Conservation (phyloP, 202 grass and related monocot genomes). For the Hordeum pubiflorum region DNA sequence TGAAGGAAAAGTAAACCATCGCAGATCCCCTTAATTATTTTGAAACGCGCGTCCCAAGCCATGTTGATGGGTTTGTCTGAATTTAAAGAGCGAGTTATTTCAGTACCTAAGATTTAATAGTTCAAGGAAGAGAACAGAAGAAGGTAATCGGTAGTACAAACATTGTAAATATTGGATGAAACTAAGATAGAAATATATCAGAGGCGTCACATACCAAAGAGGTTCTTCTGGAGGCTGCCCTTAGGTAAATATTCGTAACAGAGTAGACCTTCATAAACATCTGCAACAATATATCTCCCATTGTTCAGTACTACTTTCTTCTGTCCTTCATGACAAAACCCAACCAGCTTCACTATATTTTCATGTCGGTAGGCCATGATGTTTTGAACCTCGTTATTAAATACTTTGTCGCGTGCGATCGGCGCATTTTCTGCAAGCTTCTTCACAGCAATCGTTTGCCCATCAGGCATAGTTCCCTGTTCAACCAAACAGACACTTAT, state of each 20-base stretch:
- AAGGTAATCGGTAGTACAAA: neutral
- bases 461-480: neutral
- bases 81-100: neutral
- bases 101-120: neutral
- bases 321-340: neutral
- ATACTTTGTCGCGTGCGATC: neutral
- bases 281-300: neutral
- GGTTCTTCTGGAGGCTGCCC: neutral
- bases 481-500: neutral
- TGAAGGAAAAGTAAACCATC: neutral
- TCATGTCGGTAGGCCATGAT: neutral
- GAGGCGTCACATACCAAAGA: neutral
- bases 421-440: neutral
- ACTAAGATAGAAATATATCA: neutral
- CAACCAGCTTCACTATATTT: neutral
- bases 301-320: constrained; percentile 11
- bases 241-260: neutral
- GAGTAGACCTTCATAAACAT: neutral
- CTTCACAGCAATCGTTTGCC: constrained; percentile 2
- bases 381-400: neutral
- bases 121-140: neutral
- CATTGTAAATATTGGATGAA: neutral
- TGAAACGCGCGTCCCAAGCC: neutral
- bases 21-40: constrained; percentile 11
- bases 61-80: neutral